phyloP scores from a whole-genome alignment of 2,329 filamentous ascomycete species.

The Phyllosticta citrichinensis region DNA sequence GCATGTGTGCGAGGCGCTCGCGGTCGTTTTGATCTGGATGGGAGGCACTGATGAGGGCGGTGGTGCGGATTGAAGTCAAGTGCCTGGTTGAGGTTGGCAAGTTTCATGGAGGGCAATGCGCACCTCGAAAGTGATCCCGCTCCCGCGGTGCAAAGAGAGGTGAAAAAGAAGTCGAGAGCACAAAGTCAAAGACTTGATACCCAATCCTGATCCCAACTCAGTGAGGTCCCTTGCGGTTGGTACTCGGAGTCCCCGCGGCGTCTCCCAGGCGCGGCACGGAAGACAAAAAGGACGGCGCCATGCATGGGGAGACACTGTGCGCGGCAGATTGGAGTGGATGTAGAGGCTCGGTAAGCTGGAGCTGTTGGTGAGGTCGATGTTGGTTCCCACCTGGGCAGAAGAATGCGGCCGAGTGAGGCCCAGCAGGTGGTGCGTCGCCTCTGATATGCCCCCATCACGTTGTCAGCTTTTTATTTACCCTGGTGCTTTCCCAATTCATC shows the following conservation, averaged over 20 bases:
- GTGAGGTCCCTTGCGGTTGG: neutral
- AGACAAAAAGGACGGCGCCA: neutral
- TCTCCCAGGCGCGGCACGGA: neutral
- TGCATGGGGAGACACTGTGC: neutral
- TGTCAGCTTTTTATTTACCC: constrained; percentile 10
- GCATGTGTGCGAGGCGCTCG: neutral
- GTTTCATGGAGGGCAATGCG: neutral
- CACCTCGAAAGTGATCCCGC: neutral
- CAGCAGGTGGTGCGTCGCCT: neutral
- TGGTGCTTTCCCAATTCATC: constrained; percentile 10
- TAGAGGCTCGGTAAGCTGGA: neutral
- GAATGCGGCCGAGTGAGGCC: neutral
- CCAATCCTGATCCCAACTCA: neutral
- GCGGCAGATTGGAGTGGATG: neutral
- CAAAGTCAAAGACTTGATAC: neutral
- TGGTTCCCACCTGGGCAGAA: neutral
- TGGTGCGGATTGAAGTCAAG: neutral
- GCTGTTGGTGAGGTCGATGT: neutral
- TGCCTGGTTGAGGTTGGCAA: neutral
- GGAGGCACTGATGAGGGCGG: neutral
- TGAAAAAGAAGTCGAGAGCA: neutral
- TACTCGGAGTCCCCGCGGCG: neutral
- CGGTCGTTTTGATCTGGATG: neutral
- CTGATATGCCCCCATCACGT: constrained; percentile 9
- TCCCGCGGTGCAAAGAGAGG: neutral